Percentiles rank a stretch among this genome's conserved stretches.
Evolutionary conservation across 495 filamentous ascomycete species (phyloP).

Genomic region (Penicillium antarcticum): DNA sequence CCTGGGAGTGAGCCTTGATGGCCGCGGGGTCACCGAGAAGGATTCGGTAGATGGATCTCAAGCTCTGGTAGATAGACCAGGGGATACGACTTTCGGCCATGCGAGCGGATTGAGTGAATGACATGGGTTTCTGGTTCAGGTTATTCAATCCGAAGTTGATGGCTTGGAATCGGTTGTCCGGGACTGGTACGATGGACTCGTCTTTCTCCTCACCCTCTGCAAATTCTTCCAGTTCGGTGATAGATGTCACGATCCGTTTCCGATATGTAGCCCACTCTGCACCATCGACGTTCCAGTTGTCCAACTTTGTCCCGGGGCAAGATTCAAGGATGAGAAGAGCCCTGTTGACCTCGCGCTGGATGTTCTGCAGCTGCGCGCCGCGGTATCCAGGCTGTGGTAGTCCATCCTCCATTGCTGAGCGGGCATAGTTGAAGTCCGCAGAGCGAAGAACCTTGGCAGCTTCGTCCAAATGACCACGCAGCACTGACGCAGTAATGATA

Average conservation of each 20-base stretch:
- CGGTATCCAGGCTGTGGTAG: constrained; percentile 61
- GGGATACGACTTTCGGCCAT: constrained; percentile 80
- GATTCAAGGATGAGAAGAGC: constrained; percentile 62
- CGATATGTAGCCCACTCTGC: constrained; percentile 78
- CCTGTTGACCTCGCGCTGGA: constrained; percentile 63
- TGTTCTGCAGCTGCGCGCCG: constrained; percentile 66
- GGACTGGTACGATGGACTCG: constrained; percentile 20
- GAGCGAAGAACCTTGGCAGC: constrained; percentile 60
- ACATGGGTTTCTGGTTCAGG: constrained; percentile 28
- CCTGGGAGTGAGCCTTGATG: constrained; percentile 66
- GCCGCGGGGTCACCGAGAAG: constrained; percentile 66
- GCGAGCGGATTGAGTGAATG: constrained; percentile 60
- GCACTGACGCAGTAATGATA: constrained; percentile 58
- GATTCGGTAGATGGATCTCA: constrained; percentile 71
- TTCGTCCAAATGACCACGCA: constrained; percentile 67
- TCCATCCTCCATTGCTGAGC: constrained; percentile 54
- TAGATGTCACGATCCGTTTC: constrained; percentile 60
- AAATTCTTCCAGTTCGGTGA: constrained; percentile 65
- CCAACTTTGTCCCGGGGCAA: constrained; percentile 61
- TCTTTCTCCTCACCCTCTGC: constrained; percentile 64
- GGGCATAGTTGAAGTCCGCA: constrained; percentile 72
- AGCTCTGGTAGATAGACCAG: constrained; percentile 78
- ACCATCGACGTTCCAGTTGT: constrained; percentile 73
- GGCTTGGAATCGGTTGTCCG: constrained; percentile 42
- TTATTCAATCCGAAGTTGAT: constrained; percentile 52